Percentiles rank a stretch among this genome's conserved stretches.
Conservation (phyloP, 2,329 filamentous ascomycete species). For the Aspergillus phoenicis region DNA sequence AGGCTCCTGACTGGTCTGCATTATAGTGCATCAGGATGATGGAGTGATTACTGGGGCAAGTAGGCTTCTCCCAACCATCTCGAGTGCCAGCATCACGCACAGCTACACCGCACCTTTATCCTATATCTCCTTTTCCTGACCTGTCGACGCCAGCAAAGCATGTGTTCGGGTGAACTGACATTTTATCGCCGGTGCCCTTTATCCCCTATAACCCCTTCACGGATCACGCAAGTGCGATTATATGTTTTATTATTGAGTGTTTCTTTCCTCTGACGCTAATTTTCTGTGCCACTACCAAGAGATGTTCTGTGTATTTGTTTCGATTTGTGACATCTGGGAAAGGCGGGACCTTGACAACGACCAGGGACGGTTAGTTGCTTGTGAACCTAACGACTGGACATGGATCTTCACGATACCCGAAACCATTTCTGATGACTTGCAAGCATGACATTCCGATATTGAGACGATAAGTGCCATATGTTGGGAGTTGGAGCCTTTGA, state of each 20-base stretch:
- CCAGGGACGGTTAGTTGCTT: background rate
- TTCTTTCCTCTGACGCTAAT: background rate
- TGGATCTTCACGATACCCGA: slow-evolving; percentile 2
- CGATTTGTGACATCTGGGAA: background rate
- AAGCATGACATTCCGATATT: background rate
- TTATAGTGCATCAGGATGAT: no score
- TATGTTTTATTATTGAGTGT: slow-evolving; percentile 8
- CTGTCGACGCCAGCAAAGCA: no score
- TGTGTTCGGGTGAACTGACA: no score
- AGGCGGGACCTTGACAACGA: background rate
- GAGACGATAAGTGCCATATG: slow-evolving; percentile 1
- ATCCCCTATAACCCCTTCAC: background rate
- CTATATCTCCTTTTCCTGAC: no score
- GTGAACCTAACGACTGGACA: slow-evolving; percentile 6
- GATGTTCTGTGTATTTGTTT: slow-evolving; percentile 3
- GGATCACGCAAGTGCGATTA: slow-evolving; percentile 8
- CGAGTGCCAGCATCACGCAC: no score
- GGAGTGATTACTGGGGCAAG: no score
- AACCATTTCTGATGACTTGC: background rate
- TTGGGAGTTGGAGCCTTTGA: background rate
- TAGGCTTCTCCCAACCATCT: no score
- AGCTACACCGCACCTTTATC: no score
- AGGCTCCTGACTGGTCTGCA: no score
- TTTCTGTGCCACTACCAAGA: background rate
- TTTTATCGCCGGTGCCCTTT: background rate